Evolutionary conservation across 2,329 filamentous ascomycete genomes (phyloP).

Genomic region (Thermothelomyces thermophilus): DNA sequence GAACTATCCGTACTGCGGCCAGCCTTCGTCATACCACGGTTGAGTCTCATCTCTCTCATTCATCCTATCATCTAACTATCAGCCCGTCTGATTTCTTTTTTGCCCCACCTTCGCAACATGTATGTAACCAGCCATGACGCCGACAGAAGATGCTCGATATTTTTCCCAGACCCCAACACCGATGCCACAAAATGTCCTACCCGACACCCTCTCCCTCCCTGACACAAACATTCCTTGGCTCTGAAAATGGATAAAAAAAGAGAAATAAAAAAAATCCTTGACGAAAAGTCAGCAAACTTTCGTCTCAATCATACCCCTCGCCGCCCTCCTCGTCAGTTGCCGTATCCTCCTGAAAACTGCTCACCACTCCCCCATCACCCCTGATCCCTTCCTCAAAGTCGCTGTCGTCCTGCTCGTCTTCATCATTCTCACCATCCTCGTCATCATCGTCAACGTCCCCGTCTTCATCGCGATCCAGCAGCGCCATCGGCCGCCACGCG

Average conservation of each 20-base stretch:
- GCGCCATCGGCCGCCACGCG: constrained; percentile 68
- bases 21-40: no score
- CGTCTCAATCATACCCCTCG: background rate
- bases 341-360: constrained; percentile 24
- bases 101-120: background rate
- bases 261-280: no score
- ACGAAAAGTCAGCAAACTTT: no score
- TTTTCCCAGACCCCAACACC: constrained; percentile 6
- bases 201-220: no score
- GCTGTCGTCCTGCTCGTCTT: constrained; percentile 33
- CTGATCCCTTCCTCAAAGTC: constrained; percentile 5
- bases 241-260: no score
- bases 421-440: constrained; percentile 43
- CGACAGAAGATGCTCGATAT: constrained; percentile 1
- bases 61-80: background rate
- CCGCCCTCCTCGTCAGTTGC: constrained; percentile 27
- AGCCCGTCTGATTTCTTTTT: background rate
- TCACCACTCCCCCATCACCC: constrained; percentile 19
- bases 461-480: constrained; percentile 54
- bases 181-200: constrained; percentile 1
- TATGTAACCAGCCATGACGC: background rate
- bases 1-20: no score
- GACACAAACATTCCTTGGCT: no score
- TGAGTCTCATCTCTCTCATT: no score
- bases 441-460: constrained; percentile 49